These are phyloP conservation scores for Pseudogymnoascus sp. DNA, from an alignment of 2,329 filamentous ascomycete species.

Conservation along the genomic window DNA sequence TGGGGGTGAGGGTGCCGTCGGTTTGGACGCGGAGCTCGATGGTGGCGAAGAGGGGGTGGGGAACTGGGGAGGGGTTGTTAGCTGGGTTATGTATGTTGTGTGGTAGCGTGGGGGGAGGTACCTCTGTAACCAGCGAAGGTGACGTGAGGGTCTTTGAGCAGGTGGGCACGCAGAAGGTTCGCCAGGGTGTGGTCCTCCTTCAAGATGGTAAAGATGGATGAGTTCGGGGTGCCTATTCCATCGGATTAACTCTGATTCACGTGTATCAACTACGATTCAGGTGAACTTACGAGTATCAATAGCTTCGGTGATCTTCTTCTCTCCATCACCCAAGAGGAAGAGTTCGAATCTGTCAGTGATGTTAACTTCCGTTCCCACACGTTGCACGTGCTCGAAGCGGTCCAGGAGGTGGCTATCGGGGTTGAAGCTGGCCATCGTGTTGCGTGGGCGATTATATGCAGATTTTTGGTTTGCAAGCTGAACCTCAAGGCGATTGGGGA, in stretches of 20 bases:
- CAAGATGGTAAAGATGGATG: constrained; percentile 89
- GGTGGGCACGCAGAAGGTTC: constrained; percentile 79
- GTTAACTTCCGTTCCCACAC: constrained; percentile 23
- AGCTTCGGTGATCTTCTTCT: constrained; percentile 89
- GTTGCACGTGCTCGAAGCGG: neutral
- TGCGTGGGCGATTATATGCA: constrained; percentile 11
- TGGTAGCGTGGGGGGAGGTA: constrained; percentile 40
- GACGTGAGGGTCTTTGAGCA: constrained; percentile 77
- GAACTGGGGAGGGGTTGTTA: constrained; percentile 21
- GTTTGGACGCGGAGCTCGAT: constrained; percentile 83
- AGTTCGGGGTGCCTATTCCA: constrained; percentile 73
- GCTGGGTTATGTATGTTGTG: neutral
- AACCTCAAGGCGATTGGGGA: constrained; percentile 3
- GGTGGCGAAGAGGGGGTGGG: constrained; percentile 38
- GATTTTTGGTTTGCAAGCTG: neutral
- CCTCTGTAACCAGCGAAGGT: constrained; percentile 89
- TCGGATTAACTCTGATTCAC: constrained; percentile 8
- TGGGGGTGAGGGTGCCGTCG: constrained; percentile 80
- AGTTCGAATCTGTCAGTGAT: constrained; percentile 69
- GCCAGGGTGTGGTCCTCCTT: constrained; percentile 96
- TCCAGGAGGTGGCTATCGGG: neutral
- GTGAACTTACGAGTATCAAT: constrained; percentile 74
- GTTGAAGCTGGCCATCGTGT: neutral
- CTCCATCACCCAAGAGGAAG: constrained; percentile 77
- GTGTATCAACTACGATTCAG: constrained; percentile 10